Percentiles rank a stretch among this genome's conserved stretches.
Evolutionary conservation across 306 rosid species (phyloP).

Genomic region (Datisca glomerata): DNA sequence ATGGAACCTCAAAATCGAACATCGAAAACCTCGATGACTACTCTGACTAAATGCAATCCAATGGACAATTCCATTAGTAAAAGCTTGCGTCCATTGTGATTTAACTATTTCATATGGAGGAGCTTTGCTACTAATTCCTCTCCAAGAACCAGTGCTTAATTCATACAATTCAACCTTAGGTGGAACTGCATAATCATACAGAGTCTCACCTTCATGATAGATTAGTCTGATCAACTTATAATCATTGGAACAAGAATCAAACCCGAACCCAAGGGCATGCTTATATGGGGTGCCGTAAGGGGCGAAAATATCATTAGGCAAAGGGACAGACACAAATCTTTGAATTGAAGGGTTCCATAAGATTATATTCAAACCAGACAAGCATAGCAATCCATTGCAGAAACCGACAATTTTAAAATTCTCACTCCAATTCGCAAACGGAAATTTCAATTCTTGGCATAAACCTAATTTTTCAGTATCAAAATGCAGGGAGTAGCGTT

Average conservation of each 20-base stretch:
- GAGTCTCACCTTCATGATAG: conserved; percentile 1
- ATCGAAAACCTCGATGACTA: conserved; percentile 6
- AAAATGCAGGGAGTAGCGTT: conserved; percentile 17
- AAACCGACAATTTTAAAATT: conserved; percentile 9
- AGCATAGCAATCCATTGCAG: conserved; percentile 12
- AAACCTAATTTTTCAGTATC: conserved; percentile 1
- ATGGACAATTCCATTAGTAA: conserved; percentile 5
- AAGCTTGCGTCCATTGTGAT: conserved; percentile 12
- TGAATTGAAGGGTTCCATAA: conserved; percentile 16
- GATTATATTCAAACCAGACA: conserved; percentile 5
- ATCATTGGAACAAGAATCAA: conserved; percentile 8
- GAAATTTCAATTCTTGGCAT: conserved; percentile 8
- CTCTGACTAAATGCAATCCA: conserved; percentile 7
- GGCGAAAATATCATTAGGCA: conserved; percentile 8
- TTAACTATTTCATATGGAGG: conserved; percentile 6
- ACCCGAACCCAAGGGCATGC: conserved; percentile 13
- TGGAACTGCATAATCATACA: conserved; percentile 6
- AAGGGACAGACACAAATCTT: conserved; percentile 8
- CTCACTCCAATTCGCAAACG: conserved; percentile 1
- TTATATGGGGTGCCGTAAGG: conserved; percentile 5
- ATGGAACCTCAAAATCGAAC: conserved; percentile 9
- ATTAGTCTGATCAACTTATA: conserved; percentile 10
- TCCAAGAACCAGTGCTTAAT: conserved; percentile 10
- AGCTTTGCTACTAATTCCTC: conserved; percentile 1
- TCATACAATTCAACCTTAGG: conserved; percentile 6